phyloP scores from a whole-genome alignment of 2,329 filamentous ascomycete species.

The Fusarium buxicola region DNA sequence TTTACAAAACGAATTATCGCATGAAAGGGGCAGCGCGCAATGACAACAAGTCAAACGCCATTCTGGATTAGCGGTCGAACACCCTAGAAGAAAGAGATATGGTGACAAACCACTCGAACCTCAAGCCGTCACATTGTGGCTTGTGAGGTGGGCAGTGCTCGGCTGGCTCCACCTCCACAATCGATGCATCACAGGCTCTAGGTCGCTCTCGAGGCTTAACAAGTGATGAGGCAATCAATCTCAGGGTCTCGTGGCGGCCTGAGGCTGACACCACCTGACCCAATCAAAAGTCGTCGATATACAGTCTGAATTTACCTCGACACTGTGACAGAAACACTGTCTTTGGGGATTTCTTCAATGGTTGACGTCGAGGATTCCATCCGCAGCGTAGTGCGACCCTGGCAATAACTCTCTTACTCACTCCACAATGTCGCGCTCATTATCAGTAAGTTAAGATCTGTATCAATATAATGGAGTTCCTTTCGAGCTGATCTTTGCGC shows the following conservation, averaged over 20 bases:
- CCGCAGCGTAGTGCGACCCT: slow-evolving; percentile 3
- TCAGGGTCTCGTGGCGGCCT: slow-evolving; percentile 36
- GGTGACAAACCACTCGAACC: slow-evolving; percentile 12
- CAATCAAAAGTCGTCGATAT: slow-evolving; percentile 28
- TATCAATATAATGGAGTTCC: background rate
- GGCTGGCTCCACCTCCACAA: slow-evolving; percentile 35
- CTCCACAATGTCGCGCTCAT: slow-evolving; percentile 50
- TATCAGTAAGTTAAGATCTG: slow-evolving; percentile 44
- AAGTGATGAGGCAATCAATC: slow-evolving; percentile 31
- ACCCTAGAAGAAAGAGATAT: slow-evolving; percentile 12
- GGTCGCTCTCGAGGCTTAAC: slow-evolving; percentile 19
- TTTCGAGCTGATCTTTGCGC: background rate
- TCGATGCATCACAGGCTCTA: slow-evolving; percentile 29
- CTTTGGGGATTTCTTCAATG: slow-evolving; percentile 42
- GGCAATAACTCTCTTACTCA: slow-evolving; percentile 20
- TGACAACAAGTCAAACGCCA: background rate
- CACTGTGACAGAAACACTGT: slow-evolving; percentile 35
- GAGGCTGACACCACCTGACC: slow-evolving; percentile 27
- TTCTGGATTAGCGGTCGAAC: slow-evolving; percentile 5
- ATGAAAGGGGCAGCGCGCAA: background rate
- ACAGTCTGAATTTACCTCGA: background rate
- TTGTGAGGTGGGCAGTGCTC: slow-evolving; percentile 35
- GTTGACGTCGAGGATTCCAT: slow-evolving; percentile 43
- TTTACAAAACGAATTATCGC: background rate
- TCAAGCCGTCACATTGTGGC: background rate